Conservation (phyloP, 768 basidiomycete genomes). For the Agaricus sinodeliciosus region DNA sequence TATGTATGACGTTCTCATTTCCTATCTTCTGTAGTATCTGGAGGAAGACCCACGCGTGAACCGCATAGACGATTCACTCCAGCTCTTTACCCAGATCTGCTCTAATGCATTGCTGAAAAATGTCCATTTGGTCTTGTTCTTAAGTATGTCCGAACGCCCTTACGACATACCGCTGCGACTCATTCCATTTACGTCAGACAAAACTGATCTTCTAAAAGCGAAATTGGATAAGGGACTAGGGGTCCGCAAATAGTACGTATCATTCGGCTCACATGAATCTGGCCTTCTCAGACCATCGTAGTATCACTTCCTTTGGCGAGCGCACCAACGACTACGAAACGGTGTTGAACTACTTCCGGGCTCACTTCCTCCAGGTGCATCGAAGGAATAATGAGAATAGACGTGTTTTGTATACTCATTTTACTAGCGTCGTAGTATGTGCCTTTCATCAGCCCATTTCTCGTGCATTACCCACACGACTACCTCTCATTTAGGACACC, state of each 20-base stretch:
- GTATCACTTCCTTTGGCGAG: slow-evolving; percentile 77
- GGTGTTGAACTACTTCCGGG: slow-evolving; percentile 81
- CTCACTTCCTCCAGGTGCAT: slow-evolving; percentile 82
- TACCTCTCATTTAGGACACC: slow-evolving; percentile 48
- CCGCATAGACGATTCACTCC: slow-evolving; percentile 83
- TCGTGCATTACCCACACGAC: slow-evolving; percentile 2
- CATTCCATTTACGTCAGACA: slow-evolving; percentile 36
- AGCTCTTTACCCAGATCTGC: slow-evolving; percentile 81
- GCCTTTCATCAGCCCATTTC: not conserved
- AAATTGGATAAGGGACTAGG: slow-evolving; percentile 66
- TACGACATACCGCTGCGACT: not conserved
- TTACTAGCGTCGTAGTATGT: slow-evolving; percentile 74
- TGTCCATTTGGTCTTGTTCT: slow-evolving; percentile 52
- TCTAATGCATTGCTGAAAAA: slow-evolving; percentile 74
- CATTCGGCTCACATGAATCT: too few species aligned
- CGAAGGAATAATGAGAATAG: slow-evolving; percentile 72
- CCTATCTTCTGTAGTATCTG: slow-evolving; percentile 49
- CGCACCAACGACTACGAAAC: slow-evolving; percentile 78
- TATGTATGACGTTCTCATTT: slow-evolving; percentile 4
- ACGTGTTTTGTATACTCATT: slow-evolving; percentile 74
- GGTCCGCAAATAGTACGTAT: slow-evolving; percentile 73
- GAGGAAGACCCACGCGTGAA: slow-evolving; percentile 85
- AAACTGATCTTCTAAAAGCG: slow-evolving; percentile 69
- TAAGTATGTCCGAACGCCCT: slow-evolving; percentile 33
- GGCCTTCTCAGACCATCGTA: slow-evolving; percentile 18